Evolutionary conservation across 1,284 basidiomycete species (phyloP).

Genomic region (Marasmius fiardii): DNA sequence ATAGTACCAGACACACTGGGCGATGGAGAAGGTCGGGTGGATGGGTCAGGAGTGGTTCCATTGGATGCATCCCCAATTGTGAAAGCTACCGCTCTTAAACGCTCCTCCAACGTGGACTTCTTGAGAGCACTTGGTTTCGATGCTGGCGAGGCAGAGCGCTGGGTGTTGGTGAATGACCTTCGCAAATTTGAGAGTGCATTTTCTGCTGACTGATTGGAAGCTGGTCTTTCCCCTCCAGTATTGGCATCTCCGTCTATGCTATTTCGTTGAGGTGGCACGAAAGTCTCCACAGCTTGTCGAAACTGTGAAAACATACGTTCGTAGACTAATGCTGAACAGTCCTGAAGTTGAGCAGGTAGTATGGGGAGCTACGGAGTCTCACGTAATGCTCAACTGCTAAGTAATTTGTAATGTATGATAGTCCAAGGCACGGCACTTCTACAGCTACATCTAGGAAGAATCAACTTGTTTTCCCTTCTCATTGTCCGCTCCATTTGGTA

Average conservation of each 20-base stretch:
- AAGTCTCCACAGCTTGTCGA: conserved; percentile 54
- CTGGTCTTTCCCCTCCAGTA: conserved; percentile 14
- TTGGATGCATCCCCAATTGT: conserved; percentile 52
- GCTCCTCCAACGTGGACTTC: conserved; percentile 68
- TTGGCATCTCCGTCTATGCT: conserved; percentile 30
- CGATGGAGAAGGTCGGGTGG: conserved; percentile 39
- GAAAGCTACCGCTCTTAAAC: conserved; percentile 60
- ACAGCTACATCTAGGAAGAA: background rate
- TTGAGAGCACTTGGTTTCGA: conserved; percentile 25
- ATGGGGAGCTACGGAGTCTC: no score
- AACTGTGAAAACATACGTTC: conserved; percentile 62
- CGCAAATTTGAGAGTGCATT: conserved; percentile 55
- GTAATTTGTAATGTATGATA: no score
- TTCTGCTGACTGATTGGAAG: conserved; percentile 52
- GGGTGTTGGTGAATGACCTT: conserved; percentile 50
- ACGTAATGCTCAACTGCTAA: no score
- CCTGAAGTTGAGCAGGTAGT: background rate
- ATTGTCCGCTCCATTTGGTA: background rate
- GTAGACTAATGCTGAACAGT: background rate
- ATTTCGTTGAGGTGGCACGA: conserved; percentile 42
- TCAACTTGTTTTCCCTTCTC: background rate
- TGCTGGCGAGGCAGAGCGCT: conserved; percentile 46
- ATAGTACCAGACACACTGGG: conserved; percentile 23
- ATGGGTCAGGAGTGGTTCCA: conserved; percentile 38
- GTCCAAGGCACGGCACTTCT: background rate